A percentile compares a stretch with the other conserved stretches of the same genome.
Evolutionary conservation across 2,329 filamentous ascomycete genomes (phyloP).

Genomic region (Acrodontium crateriforme): DNA sequence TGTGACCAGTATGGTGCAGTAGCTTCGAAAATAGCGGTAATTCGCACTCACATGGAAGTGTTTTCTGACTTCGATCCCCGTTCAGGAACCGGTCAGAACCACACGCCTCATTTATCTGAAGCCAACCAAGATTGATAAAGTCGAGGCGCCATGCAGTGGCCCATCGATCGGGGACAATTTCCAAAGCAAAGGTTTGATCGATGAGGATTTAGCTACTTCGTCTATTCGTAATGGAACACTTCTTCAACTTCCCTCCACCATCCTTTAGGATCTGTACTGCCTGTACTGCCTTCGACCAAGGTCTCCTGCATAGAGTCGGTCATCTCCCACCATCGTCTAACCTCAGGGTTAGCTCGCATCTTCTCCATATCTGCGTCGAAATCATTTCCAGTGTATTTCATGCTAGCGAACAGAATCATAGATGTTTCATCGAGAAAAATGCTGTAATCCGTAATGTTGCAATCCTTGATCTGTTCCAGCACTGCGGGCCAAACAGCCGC

Average conservation of each 20-base stretch:
- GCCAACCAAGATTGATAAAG: too few species aligned
- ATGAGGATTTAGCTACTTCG: too few species aligned
- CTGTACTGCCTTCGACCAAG: constrained; percentile 44
- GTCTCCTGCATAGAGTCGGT: constrained; percentile 59
- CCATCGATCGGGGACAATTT: too few species aligned
- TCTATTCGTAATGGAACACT: constrained; percentile 48
- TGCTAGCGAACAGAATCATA: constrained; percentile 56
- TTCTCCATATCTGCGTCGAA: constrained; percentile 62
- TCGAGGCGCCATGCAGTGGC: too few species aligned
- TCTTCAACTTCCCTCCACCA: constrained; percentile 61
- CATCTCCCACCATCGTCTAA: constrained; percentile 69
- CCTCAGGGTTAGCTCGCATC: constrained; percentile 59
- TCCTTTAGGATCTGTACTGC: constrained; percentile 39
- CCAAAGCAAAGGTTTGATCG: too few species aligned
- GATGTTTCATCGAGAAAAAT: constrained; percentile 53
- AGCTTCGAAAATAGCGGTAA: too few species aligned
- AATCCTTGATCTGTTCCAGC: constrained; percentile 58
- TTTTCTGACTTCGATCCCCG: too few species aligned
- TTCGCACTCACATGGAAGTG: too few species aligned
- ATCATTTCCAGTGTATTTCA: constrained; percentile 65
- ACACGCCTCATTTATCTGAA: too few species aligned
- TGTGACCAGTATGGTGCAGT: too few species aligned
- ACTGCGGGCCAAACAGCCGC: constrained; percentile 66
- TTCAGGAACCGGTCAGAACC: too few species aligned
- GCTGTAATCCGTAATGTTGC: constrained; percentile 63